Base-by-base conservation (phyloP, 2,329 filamentous ascomycete species). In the Aspergillus cejpii region DNA sequence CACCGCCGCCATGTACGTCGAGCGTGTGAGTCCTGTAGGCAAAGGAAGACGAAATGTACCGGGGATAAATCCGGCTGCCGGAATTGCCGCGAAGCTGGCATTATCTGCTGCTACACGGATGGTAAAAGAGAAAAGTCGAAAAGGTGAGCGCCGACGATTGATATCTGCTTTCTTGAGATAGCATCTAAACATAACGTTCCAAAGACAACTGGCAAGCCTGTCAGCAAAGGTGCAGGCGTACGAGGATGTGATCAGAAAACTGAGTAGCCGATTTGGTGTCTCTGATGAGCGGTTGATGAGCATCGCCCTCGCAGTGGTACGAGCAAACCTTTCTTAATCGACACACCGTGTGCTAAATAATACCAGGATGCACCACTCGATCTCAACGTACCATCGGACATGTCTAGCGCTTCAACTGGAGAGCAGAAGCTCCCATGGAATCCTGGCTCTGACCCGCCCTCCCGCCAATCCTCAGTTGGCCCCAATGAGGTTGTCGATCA, bases 41-140 rank as follows among this genome's bases (percentile, higher is more conserved):
- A 67, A 45, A 62, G 68, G 34, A 73, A 72, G 52, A 72, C 67
- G 27, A 73, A 71, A 53, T 73, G 70, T 47, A 69, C 66, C 20
- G 70, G 70, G 14, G 69, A 72, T 43, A 64, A 66, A 42, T 68
- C 68, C 23, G 62, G 64, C 3, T 73, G 70, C 34, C 58, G 64
- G 34, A 70, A 72, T 43, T 73, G 70, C 45, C 57, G 63, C 36
- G 68, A 72, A 40, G 64, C 65, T 37, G 66, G 65, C n/a, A 65
- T 70, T 19, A 57, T 63, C 27, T 73, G 70, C 49, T 66, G 62
- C 44, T 73, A 73, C 52, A 70, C 67, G 11, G 69, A 71, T 55
- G 69, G 69, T 5, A 73, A 72, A 54, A 57, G 69, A 52, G 70
- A 72, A 47, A 65, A 68, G 42, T 69, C 65, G 5, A 72, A 68